These are phyloP conservation scores for Camellia oleifera DNA, from an alignment of 179 eudicot genomes.

Conservation along the genomic window DNA sequence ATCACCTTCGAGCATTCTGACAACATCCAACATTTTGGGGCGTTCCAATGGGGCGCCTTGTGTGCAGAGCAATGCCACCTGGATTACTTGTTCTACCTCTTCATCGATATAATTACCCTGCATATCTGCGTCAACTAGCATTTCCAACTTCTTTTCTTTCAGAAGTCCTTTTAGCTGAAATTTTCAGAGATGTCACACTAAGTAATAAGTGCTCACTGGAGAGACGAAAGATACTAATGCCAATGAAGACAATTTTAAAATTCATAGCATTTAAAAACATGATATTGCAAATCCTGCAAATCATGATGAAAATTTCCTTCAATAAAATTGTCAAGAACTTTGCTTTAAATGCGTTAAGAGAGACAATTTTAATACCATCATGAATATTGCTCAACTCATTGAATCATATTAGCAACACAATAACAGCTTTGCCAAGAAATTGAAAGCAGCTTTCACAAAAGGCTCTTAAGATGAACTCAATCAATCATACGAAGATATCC, in stretches of 20 bases:
- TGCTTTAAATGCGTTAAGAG: too few species aligned
- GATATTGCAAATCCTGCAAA: too few species aligned
- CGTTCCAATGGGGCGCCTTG: constrained; percentile 71
- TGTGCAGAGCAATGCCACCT: constrained; percentile 75
- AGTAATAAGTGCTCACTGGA: not conserved
- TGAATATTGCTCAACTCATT: too few species aligned
- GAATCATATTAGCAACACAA: too few species aligned
- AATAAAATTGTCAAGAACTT: too few species aligned
- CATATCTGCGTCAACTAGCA: constrained; percentile 35
- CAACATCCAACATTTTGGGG: constrained; percentile 81
- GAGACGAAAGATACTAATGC: too few species aligned
- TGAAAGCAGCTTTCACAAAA: not conserved
- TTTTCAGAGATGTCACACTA: too few species aligned
- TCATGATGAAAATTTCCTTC: too few species aligned
- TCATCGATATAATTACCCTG: constrained; percentile 29
- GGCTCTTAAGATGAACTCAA: not conserved
- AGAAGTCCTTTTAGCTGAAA: constrained; percentile 43
- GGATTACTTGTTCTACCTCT: constrained; percentile 73
- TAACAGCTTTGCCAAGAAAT: too few species aligned
- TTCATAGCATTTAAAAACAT: not conserved
- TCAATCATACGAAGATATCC: not conserved
- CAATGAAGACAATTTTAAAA: not conserved
- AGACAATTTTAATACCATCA: too few species aligned
- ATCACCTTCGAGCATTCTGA: constrained; percentile 87
- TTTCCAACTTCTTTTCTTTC: constrained; percentile 36